Evolutionary conservation across 2,329 filamentous ascomycete species (phyloP), one percentile per base, ranked within the genome.

Genomic region (Colletotrichum falcatum): DNA sequence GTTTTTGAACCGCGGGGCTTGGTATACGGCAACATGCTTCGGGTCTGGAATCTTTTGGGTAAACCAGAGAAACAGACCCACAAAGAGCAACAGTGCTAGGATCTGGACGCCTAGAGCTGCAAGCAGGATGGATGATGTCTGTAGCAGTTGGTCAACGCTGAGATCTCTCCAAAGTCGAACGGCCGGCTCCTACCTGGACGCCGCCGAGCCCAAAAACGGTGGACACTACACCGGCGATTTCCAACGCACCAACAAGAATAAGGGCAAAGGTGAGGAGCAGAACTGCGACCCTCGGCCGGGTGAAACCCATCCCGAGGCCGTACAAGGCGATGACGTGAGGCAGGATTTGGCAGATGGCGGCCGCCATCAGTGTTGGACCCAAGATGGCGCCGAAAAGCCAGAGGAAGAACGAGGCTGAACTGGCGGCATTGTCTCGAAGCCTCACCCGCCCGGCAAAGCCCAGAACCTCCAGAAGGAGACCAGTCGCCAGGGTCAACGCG

Each of bases 291-390:
- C 80, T 70, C 0, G 83, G 82, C 12, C 72, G 78, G 61, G 81
- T 74, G 2, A 80, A 77, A 20, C 79, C 80, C 23, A 83, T 80
- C 8, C 81, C 78, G 9, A 82, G 79, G 26, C 85, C 85, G 69
- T 87, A 87, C 5, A 87, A 74, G 9, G 79, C 77, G 44, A 87
- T 77, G 28, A 87, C 76, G 54, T 84, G 84, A 2, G 86, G 85
- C 23, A 87, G 75, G 9, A 84, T 74, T 28, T 82, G 76, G 63
- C 84, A 86, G 35, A 86, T 76, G 33, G 84, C 81, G 14, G 79
- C 78, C 14, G 80, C 81, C 71, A 87, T 80, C 48, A 86, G 77
- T 2, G 82, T 83, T 20, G 86, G 83, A 1, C 85, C 86, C 44
- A 85, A 75, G 26, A 83, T 77, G 1, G 84, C 86, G 23, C 86